Percentiles rank a stretch among this genome's conserved stretches.
Conservation (phyloP, 495 filamentous ascomycete genomes). For the Penicillium ucsense region DNA sequence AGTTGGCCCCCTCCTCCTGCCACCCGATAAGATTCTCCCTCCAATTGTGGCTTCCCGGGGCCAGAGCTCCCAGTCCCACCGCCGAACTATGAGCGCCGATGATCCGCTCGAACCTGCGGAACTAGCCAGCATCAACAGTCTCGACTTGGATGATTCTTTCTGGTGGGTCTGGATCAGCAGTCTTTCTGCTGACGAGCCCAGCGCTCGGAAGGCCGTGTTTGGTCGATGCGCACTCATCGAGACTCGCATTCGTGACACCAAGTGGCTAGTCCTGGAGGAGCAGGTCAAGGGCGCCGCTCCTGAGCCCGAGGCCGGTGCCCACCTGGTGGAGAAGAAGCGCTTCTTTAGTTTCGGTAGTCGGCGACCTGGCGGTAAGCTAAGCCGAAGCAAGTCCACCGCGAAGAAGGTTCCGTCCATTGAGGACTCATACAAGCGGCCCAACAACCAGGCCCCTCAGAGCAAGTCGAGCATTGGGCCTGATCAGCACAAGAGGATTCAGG, state of each 20-base stretch:
- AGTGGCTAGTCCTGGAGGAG: conserved; percentile 93
- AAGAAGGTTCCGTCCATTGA: conserved; percentile 40
- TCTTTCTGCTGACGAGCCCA: conserved; percentile 79
- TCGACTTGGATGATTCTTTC: conserved; percentile 91
- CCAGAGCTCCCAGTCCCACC: conserved; percentile 83
- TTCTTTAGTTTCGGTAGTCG: conserved; percentile 79
- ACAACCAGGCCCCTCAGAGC: conserved; percentile 50
- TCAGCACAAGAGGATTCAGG: conserved; percentile 85
- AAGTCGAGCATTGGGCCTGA: conserved; percentile 86
- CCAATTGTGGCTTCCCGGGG: conserved; percentile 64
- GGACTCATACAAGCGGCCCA: conserved; percentile 40
- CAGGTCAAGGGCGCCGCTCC: conserved; percentile 89
- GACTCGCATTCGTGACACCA: conserved; percentile 67
- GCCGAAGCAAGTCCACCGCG: conserved; percentile 57
- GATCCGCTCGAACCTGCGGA: conserved; percentile 76
- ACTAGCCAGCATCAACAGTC: conserved; percentile 75
- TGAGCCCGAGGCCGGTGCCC: conserved; percentile 72
- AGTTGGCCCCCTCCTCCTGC: conserved; percentile 57
- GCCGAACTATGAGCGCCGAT: conserved; percentile 53
- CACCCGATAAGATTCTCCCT: conserved; percentile 83
- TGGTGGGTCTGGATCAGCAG: conserved; percentile 99
- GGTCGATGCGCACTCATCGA: conserved; percentile 89
- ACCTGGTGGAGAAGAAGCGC: conserved; percentile 88
- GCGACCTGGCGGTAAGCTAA: conserved; percentile 41
- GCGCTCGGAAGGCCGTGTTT: conserved; percentile 80